Evolutionary conservation across 2,329 filamentous ascomycete species (phyloP).

Genomic region (Ilyonectria mors-panacis): DNA sequence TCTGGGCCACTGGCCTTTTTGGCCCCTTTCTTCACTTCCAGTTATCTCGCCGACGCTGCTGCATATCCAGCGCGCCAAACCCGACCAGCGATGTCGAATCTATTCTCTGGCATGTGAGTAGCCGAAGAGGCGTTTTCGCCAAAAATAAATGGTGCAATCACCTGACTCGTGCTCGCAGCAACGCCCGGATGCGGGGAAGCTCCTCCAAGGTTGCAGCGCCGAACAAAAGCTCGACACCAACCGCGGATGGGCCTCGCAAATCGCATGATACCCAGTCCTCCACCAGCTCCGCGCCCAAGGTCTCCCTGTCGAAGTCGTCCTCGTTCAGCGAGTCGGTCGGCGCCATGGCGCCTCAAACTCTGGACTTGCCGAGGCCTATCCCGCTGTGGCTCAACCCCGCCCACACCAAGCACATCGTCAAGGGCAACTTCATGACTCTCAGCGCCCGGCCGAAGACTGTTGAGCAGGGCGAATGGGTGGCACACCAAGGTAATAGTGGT

Average conservation of each 20-base stretch:
- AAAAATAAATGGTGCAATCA: neutral
- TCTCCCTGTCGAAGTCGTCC: neutral
- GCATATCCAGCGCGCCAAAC: neutral
- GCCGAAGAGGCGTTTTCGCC: neutral
- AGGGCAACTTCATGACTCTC: conserved; percentile 97
- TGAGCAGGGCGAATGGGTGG: conserved; percentile 93
- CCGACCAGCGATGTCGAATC: neutral
- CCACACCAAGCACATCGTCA: conserved; percentile 88
- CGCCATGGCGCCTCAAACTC: neutral
- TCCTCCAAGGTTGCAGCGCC: neutral
- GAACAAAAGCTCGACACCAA: neutral
- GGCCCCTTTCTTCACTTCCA: neutral
- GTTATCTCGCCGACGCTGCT: neutral
- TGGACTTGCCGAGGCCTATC: conserved; percentile 65
- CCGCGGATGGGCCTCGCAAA: neutral
- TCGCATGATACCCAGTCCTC: neutral
- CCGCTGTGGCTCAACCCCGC: conserved; percentile 79
- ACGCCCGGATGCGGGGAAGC: neutral
- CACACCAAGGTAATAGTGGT: conserved; percentile 80
- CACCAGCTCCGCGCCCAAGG: neutral
- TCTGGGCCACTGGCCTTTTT: neutral
- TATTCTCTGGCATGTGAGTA: neutral
- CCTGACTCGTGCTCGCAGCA: neutral
- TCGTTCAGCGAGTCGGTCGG: neutral
- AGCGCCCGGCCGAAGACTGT: conserved; percentile 93